Percentiles rank a stretch among this genome's conserved stretches.
Evolutionary conservation across 352 stramenopile genomes (phyloP).

Genomic region (Elongisporangium anandrum): DNA sequence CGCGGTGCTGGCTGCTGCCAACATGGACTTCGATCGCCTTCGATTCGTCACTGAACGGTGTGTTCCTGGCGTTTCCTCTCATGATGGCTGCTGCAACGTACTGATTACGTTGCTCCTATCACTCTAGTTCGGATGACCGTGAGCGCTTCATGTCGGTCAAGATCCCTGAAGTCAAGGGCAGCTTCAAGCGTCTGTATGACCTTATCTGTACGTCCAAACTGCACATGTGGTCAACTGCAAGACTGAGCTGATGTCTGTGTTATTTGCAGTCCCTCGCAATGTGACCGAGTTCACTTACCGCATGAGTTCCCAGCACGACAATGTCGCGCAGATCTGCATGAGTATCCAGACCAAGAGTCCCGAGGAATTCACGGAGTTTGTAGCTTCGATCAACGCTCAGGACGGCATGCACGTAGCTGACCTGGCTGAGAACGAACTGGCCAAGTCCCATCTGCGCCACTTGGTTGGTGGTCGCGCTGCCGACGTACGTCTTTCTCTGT

Average conservation of each 20-base stretch:
- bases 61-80: neutral
- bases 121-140: slow-evolving; percentile 84
- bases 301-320: slow-evolving; percentile 71
- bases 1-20: slow-evolving; percentile 95
- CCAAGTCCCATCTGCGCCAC: slow-evolving; percentile 94
- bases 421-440: slow-evolving; percentile 95
- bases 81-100: neutral
- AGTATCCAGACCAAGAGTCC: slow-evolving; percentile 92
- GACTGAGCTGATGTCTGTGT: neutral
- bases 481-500: slow-evolving; percentile 28
- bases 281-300: slow-evolving; percentile 98
- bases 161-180: slow-evolving; percentile 94
- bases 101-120: slow-evolving; percentile 3
- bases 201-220: slow-evolving; percentile 49
- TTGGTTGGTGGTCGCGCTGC: slow-evolving; percentile 90
- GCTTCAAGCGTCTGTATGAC: slow-evolving; percentile 84
- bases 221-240: neutral
- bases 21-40: slow-evolving; percentile 99
- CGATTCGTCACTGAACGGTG: slow-evolving; percentile 90
- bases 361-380: slow-evolving; percentile 52
- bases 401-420: slow-evolving; percentile 91
- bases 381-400: slow-evolving; percentile 61
- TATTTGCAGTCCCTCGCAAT: slow-evolving; percentile 49
- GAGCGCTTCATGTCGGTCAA: slow-evolving; percentile 95
- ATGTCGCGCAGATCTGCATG: slow-evolving; percentile 92